Base-by-base conservation (phyloP, 805 yeast species). In the Saccharomycopsis lassenensis region DNA sequence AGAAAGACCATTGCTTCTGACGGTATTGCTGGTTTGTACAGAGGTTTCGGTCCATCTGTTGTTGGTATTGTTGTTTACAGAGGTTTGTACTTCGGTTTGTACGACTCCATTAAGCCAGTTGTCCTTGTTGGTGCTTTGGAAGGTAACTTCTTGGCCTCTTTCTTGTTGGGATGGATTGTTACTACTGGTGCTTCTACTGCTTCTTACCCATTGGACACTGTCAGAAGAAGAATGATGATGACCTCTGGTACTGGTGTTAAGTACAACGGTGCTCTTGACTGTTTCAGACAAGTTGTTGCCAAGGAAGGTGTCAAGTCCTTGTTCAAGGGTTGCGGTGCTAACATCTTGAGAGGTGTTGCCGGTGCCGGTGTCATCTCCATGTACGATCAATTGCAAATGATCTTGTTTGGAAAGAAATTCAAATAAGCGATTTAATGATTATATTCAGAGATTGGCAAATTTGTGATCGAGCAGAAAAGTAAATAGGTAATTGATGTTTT, bases 151-250 rank as follows among this genome's bases (percentile, higher is more conserved):
- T 65, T 80, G 52, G 95, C 95, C 57, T 80, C 95, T 57, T 86
- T 86, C 94, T 65, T 78, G 59, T 76, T 86, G 64, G 96, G 96
- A 69, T 86, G 96, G 96, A 74, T 76, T 66, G 95, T 86, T 59
- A 86, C 96, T 67, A 86, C 95, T 52, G 94, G 86, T 79, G 95
- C 96, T 59, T 87, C 95, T 56, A 85, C 95, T 52, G 94, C 94
- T 63, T 85, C 95, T 63, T 86, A 86, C 81, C 96, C 96, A 77
- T 82, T 87, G 69, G 96, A 86, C 71, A 86, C 96, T 61, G 86
- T 86, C 62, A 87, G 96, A 81, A 85, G 96, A 83, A 85, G 96
- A 82, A 86, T 86, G 96, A 86, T 86, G 96, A 86, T 86, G 96
- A 86, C 96, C 56, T 87, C 96, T 54, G 96, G 96, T 69, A 94